phyloP scores from a whole-genome alignment of 1,284 basidiomycete species.

The Rhodotorula sp. region DNA sequence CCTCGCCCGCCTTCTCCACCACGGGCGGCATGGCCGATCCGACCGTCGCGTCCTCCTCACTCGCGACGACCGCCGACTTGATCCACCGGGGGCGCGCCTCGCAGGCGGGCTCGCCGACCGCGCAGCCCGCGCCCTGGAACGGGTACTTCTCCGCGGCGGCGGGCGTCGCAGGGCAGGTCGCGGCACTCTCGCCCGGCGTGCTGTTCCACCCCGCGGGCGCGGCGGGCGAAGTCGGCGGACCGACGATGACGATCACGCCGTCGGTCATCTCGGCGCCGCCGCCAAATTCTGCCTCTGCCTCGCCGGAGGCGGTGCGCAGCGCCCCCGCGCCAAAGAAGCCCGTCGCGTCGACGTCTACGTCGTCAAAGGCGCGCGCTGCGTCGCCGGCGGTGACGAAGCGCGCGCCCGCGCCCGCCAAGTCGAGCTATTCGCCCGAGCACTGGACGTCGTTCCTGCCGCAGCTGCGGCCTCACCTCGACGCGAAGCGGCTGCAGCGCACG shows the following conservation, averaged over 20 bases:
- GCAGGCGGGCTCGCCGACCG: neutral
- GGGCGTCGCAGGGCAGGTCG: neutral
- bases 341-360: neutral
- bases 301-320: neutral
- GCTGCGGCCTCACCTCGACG: constrained; percentile 6
- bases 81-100: constrained; percentile 1
- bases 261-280: constrained; percentile 2
- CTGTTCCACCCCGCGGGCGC: neutral
- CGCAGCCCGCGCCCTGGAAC: neutral
- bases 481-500: constrained; percentile 5
- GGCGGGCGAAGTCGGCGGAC: neutral
- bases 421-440: constrained; percentile 3
- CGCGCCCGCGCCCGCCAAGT: neutral
- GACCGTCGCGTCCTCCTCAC: neutral
- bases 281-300: neutral
- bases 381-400: neutral
- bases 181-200: neutral
- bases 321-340: neutral
- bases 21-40: neutral
- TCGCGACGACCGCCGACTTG: neutral
- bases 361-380: constrained; percentile 1
- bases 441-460: constrained; percentile 5
- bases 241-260: constrained; percentile 15
- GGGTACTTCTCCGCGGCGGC: neutral
- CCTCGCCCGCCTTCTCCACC: neutral